Conservation (phyloP, 1,284 basidiomycete genomes). For the Tranzscheliella williamsii region DNA sequence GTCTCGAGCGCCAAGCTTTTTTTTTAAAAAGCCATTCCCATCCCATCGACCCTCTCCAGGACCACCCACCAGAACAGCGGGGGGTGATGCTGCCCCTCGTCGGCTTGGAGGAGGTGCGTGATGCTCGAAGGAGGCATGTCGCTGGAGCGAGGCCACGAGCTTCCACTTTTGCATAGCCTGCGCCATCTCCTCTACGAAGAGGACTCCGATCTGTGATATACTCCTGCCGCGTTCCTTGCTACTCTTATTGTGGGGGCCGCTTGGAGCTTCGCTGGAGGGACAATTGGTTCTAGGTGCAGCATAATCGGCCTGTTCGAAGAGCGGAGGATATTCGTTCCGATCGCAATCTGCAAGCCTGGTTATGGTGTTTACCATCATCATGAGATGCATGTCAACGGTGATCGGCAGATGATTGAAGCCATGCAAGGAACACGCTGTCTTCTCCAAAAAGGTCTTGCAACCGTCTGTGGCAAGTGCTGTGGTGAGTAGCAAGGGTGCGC, state of each 20-base stretch:
- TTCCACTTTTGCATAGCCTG: constrained; percentile 42
- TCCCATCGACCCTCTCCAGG: no score
- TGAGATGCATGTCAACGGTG: constrained; percentile 25
- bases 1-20: background rate
- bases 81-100: no score
- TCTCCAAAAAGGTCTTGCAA: constrained; percentile 38
- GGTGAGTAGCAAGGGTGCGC: constrained; percentile 29
- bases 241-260: background rate
- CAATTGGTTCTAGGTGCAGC: background rate
- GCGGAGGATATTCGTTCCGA: constrained; percentile 28
- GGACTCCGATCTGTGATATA: constrained; percentile 33
- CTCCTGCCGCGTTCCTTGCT: constrained; percentile 8
- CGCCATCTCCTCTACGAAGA: constrained; percentile 35
- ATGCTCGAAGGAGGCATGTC: background rate
- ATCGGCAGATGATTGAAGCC: constrained; percentile 23
- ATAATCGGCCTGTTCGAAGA: background rate
- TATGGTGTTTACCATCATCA: constrained; percentile 26
- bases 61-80: no score
- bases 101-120: no score
- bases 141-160: constrained; percentile 22
- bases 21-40: background rate
- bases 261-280: no score
- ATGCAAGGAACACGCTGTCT: constrained; percentile 30
- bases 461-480: constrained; percentile 27
- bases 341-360: constrained; percentile 29